Percentiles rank a stretch among this genome's conserved stretches.
Conservation (phyloP, 768 basidiomycete species). For the Auriscalpium vulgare region DNA sequence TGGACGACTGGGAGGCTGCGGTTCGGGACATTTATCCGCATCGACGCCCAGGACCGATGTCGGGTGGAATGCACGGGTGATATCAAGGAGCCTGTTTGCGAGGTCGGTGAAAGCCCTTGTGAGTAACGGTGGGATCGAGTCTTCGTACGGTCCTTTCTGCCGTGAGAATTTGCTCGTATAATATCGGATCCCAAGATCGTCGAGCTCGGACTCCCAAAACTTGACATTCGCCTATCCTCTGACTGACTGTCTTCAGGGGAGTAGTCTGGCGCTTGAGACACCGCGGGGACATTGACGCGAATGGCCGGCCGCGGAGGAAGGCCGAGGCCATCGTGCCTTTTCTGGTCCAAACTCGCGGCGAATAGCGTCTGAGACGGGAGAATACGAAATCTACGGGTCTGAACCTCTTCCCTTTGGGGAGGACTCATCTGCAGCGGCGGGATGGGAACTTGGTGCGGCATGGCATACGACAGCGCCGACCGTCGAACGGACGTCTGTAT, state of each 20-base stretch:
- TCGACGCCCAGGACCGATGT: no score
- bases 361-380: background rate
- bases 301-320: background rate
- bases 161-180: conserved; percentile 10
- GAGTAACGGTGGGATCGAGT: no score
- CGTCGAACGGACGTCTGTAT: background rate
- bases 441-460: background rate
- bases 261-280: background rate
- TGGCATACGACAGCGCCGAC: background rate
- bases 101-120: no score
- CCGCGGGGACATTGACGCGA: background rate
- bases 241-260: background rate
- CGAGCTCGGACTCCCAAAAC: conserved; percentile 5
- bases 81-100: no score
- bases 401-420: background rate
- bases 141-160: conserved; percentile 6
- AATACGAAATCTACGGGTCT: background rate
- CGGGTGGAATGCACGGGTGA: no score
- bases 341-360: background rate
- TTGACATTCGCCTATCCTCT: background rate
- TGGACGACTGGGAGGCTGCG: no score
- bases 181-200: conserved; percentile 24
- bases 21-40: no score
- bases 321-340: background rate
- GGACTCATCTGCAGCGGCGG: background rate